Base-by-base conservation (phyloP, 441 rosid species). In the Viola pubescens region DNA sequence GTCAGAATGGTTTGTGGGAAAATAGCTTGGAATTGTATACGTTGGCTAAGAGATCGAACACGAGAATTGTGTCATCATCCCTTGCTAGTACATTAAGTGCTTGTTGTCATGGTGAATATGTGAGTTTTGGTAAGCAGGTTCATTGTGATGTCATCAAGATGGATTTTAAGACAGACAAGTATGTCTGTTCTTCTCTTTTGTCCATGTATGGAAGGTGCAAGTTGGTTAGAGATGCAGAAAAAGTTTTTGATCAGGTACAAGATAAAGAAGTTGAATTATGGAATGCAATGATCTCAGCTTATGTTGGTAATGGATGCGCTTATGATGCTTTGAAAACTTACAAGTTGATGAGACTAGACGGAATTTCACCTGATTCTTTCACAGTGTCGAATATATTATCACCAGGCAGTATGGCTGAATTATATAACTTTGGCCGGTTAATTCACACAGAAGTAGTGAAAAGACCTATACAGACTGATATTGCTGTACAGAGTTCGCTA, bases 221-320 rank as follows among this genome's bases (percentile, higher is more conserved):
- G 51, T 50, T 73, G 66, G 56, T 87, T 68, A 74, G 66, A 73
- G 73, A 64, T 54, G 82, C 88, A 5, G 82, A 70, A 64, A 68
- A 70, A 54, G 69, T 87, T 63, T 89, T 87, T 65, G 47, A 66
- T 64, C 68, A 67, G 52, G 57, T 75, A 40, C 44, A 43, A 2
- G 75, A 73, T 52, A 82, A 70, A 75, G 70, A 71, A 71, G 71
- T 77, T 72, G 89, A 81, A 61, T 44, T 75, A 48, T 83, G 94
- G 95, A 89, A 87, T 48, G 88, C 88, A 0, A 77, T 87, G 85
- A 69, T 87, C 74, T 82, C 88, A 16, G 83, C 89, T 64, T 87
- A 82, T 67, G 79, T 67, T 41, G 69, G 63, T 39, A 78, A 83
- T 66, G 76, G 75, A 48, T 61, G 13, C 57, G 52, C 70, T 7